phyloP scores from a whole-genome alignment of 2,329 filamentous ascomycete genomes.

The Plectosphaerella sp. region DNA sequence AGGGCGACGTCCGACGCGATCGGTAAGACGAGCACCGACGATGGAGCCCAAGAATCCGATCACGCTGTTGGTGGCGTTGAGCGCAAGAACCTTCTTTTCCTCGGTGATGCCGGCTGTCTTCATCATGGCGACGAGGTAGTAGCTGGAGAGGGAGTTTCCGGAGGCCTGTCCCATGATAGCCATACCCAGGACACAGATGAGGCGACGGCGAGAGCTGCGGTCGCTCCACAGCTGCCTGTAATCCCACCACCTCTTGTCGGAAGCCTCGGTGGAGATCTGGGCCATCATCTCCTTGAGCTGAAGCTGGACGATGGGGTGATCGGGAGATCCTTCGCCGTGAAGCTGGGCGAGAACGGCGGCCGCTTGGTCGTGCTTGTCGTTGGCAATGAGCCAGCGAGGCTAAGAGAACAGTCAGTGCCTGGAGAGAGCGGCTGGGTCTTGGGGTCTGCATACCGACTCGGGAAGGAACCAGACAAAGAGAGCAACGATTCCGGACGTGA shows the following conservation, averaged over 20 bases:
- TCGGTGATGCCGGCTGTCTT: conserved; percentile 46
- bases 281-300: conserved; percentile 44
- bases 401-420: background rate
- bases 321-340: conserved; percentile 45
- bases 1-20: conserved; percentile 53
- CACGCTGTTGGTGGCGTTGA: conserved; percentile 50
- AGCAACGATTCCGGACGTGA: conserved; percentile 43
- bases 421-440: too few species aligned
- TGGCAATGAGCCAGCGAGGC: conserved; percentile 39
- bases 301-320: conserved; percentile 46
- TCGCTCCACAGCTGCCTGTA: conserved; percentile 49
- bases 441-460: conserved; percentile 27
- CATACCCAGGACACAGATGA: conserved; percentile 47
- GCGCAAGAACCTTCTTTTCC: conserved; percentile 40
- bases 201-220: conserved; percentile 40
- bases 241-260: conserved; percentile 53
- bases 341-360: conserved; percentile 38
- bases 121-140: conserved; percentile 35
- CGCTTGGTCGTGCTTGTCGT: conserved; percentile 34
- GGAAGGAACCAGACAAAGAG: conserved; percentile 38
- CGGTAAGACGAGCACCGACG: conserved; percentile 50
- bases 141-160: conserved; percentile 43
- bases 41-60: conserved; percentile 46
- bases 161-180: conserved; percentile 49
- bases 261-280: conserved; percentile 42